Evolutionary conservation across 1,284 basidiomycete species (phyloP), one percentile per base, ranked within the genome.

Genomic region (Thelephora terrestris): DNA sequence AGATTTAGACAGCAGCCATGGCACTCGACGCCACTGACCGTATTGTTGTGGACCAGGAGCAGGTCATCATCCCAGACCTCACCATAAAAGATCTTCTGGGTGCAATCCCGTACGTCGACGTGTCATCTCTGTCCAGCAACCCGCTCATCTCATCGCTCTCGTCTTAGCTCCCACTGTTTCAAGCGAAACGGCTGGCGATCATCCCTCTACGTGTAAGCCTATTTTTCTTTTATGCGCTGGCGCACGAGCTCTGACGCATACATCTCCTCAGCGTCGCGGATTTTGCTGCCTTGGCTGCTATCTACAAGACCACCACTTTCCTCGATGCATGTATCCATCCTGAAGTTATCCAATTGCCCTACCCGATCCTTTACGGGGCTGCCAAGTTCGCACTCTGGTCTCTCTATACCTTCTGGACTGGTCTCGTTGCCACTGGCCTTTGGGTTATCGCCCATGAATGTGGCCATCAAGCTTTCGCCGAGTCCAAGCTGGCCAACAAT

Each of bases 401-500:
- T 14, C 54, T 85, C 40, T 98, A 98, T 69, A 75, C 79, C 49
- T 83, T 96, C 67, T 74, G 75, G 55, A 71, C 82, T n/a, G 94
- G 94, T 49, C 78, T 96, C 43, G 89, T 93, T 53, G 85, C 79
- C 24, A 99, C 94, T 27, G 96, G 95, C 58, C 69, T 97, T 47
- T 97, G 94, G 94, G 86, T 97, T 55, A 74, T 96, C 53, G 94
- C 85, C 38, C 88, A 91, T 57, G 85, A 93, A 64, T 91, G 88
- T 60, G 95, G 96, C 43, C 96, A 99, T 68, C 95, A 97, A 68
- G 89, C 90, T 0, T 99, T 91, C 74, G 96, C 92, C n/a, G 83
- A 93, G 54, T 94, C 86, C 56, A 99, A 97, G 73, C 65, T 74
- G 25, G 75, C 98, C 67, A 99, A 99, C 75, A 93, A 98, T 75